phyloP scores from a whole-genome alignment of 768 basidiomycete genomes.

The Coprinopsis sp. region DNA sequence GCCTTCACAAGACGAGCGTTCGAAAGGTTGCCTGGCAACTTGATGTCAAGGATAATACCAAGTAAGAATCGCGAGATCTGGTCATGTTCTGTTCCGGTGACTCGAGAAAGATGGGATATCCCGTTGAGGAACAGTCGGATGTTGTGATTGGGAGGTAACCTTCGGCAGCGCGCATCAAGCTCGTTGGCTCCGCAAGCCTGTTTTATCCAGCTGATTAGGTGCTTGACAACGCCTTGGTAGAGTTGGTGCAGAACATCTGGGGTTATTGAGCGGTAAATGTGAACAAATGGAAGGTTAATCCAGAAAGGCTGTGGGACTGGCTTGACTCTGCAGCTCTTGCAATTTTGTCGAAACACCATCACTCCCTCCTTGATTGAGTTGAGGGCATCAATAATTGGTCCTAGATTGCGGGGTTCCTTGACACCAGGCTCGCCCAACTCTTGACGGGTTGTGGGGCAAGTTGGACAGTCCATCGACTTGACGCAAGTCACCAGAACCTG shows the following conservation, averaged over 20 bases:
- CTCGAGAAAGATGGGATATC: slow-evolving; percentile 25
- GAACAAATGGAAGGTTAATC: too few species aligned
- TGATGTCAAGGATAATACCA: slow-evolving; percentile 24
- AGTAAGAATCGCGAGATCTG: slow-evolving; percentile 28
- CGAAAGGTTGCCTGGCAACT: slow-evolving; percentile 9
- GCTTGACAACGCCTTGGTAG: slow-evolving; percentile 44
- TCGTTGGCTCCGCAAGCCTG: slow-evolving; percentile 22
- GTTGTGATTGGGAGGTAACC: slow-evolving; percentile 31
- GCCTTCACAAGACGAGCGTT: slow-evolving; percentile 18
- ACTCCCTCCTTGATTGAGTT: slow-evolving; percentile 18
- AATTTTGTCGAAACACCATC: slow-evolving; percentile 11
- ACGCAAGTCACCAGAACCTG: slow-evolving; percentile 33
- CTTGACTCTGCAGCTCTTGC: slow-evolving; percentile 19
- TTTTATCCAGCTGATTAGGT: slow-evolving; percentile 34
- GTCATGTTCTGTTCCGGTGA: slow-evolving; percentile 31
- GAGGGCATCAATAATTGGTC: slow-evolving; percentile 9
- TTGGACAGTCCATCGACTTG: slow-evolving; percentile 25
- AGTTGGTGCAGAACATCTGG: slow-evolving; percentile 48
- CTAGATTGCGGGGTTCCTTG: not conserved
- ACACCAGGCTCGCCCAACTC: slow-evolving; percentile 17
- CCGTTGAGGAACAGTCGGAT: slow-evolving; percentile 31
- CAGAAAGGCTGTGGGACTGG: slow-evolving; percentile 35
- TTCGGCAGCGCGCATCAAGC: slow-evolving; percentile 29
- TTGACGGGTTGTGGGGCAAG: slow-evolving; percentile 15
- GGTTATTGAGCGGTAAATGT: slow-evolving; percentile 39